These are phyloP conservation scores for Casaregolazyma suthepensis DNA, from an alignment of 1,139 yeast genomes.

Conservation along the genomic window DNA sequence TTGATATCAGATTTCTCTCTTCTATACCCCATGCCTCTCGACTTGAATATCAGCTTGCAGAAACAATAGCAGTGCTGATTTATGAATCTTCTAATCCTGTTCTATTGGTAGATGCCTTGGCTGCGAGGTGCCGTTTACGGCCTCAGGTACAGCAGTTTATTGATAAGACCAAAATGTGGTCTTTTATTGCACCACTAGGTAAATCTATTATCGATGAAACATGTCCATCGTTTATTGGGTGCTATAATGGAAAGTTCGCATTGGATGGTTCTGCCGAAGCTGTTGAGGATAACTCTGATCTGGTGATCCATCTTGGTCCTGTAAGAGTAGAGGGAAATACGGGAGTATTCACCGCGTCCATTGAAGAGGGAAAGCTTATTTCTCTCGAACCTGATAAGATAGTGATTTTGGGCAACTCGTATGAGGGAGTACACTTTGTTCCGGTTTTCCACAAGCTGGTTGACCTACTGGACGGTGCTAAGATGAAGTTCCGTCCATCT, in stretches of 20 bases:
- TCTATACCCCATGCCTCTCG: slow-evolving; percentile 25
- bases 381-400: slow-evolving; percentile 42
- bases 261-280: slow-evolving; percentile 39
- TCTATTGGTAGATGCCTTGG: slow-evolving; percentile 60
- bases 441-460: slow-evolving; percentile 43
- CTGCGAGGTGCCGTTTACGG: slow-evolving; percentile 47
- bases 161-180: slow-evolving; percentile 39
- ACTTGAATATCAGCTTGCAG: slow-evolving; percentile 39
- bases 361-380: slow-evolving; percentile 34
- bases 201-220: slow-evolving; percentile 60
- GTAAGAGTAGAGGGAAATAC: slow-evolving; percentile 38
- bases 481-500: slow-evolving; percentile 25
- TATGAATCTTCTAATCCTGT: slow-evolving; percentile 53
- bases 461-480: slow-evolving; percentile 30
- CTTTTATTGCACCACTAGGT: slow-evolving; percentile 46
- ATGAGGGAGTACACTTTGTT: slow-evolving; percentile 39
- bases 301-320: slow-evolving; percentile 38
- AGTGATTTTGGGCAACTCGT: slow-evolving; percentile 37
- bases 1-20: slow-evolving; percentile 26
- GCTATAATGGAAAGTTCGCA: slow-evolving; percentile 50
- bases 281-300: slow-evolving; percentile 33
- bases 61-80: slow-evolving; percentile 44
- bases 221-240: slow-evolving; percentile 53
- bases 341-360: slow-evolving; percentile 38
- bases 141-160: slow-evolving; percentile 44